A percentile compares a stretch with the other conserved stretches of the same genome.
These are phyloP conservation scores for Chaetomium strumarium DNA, from an alignment of 2,329 filamentous ascomycete species.

Conservation along the genomic window DNA sequence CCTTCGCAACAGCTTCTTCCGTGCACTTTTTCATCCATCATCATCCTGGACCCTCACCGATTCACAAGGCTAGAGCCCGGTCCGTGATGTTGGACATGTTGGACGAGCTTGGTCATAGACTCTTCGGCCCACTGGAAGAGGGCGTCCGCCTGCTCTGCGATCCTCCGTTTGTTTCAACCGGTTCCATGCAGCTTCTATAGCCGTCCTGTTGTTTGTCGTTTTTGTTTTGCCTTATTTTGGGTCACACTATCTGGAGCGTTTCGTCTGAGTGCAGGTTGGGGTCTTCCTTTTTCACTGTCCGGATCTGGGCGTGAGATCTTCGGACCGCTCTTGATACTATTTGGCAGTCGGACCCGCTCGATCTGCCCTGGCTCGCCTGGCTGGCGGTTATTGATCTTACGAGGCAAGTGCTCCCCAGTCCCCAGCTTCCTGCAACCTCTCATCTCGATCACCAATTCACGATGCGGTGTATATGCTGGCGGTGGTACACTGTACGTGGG, in stretches of 20 bases:
- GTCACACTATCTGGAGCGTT: neutral
- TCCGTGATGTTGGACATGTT: too few species aligned
- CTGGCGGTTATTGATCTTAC: neutral
- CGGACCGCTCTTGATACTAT: slow-evolving; percentile 6
- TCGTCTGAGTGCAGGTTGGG: neutral
- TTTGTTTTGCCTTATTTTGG: neutral
- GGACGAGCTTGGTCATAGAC: neutral
- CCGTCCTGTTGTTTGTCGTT: neutral
- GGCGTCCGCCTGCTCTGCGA: slow-evolving; percentile 3
- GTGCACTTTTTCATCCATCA: neutral
- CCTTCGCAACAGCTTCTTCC: neutral
- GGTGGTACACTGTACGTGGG: neutral
- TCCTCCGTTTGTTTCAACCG: slow-evolving; percentile 9
- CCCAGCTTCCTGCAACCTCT: neutral
- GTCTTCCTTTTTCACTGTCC: slow-evolving; percentile 12
- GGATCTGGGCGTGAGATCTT: slow-evolving; percentile 14
- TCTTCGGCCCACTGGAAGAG: neutral
- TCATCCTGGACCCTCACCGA: too few species aligned
- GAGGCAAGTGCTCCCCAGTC: slow-evolving; percentile 1
- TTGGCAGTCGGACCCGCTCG: slow-evolving; percentile 12
- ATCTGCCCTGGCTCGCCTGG: slow-evolving; percentile 13
- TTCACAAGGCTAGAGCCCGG: too few species aligned
- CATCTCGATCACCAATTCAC: slow-evolving; percentile 2
- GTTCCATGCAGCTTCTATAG: neutral
- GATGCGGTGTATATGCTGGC: slow-evolving; percentile 4